These are phyloP conservation scores for Dendrobium nobile DNA, from an alignment of 106 monocot genomes.

Conservation along the genomic window DNA sequence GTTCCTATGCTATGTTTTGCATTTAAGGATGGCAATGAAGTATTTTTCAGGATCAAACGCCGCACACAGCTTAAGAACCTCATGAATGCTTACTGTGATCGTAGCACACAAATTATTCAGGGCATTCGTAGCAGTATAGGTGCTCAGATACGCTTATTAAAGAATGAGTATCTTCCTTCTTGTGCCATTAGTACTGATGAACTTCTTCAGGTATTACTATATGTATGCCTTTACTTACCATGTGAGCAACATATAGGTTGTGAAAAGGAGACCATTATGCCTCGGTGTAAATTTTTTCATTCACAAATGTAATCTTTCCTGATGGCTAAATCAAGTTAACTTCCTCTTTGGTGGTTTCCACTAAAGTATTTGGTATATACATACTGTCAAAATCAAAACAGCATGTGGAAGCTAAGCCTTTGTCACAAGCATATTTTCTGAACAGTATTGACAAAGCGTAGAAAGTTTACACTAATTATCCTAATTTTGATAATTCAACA, in stretches of 20 bases:
- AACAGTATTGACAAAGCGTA: background rate
- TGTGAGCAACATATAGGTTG: background rate
- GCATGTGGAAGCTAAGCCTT: background rate
- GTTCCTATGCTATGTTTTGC: no score
- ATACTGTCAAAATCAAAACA: background rate
- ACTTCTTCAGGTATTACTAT: slow-evolving; percentile 68
- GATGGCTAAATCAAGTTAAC: background rate
- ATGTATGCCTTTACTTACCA: background rate
- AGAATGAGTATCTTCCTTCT: slow-evolving; percentile 58
- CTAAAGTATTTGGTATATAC: no score
- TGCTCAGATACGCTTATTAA: slow-evolving; percentile 66
- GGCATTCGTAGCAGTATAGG: slow-evolving; percentile 61
- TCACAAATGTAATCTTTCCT: background rate
- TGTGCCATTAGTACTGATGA: slow-evolving; percentile 73
- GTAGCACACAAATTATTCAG: slow-evolving; percentile 38
- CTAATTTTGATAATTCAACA: background rate
- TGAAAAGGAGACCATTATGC: background rate
- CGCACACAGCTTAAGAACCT: no score
- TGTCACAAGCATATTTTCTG: background rate
- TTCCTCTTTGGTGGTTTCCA: background rate
- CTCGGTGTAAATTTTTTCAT: background rate
- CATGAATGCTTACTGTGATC: no score
- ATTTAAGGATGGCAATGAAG: no score
- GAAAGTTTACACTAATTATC: background rate
- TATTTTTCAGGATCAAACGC: no score